Percentiles rank a stretch among this genome's conserved stretches.
Evolutionary conservation across 192 early-diverging fungal species (phyloP).

Genomic region (Chytriomyces sp.): DNA sequence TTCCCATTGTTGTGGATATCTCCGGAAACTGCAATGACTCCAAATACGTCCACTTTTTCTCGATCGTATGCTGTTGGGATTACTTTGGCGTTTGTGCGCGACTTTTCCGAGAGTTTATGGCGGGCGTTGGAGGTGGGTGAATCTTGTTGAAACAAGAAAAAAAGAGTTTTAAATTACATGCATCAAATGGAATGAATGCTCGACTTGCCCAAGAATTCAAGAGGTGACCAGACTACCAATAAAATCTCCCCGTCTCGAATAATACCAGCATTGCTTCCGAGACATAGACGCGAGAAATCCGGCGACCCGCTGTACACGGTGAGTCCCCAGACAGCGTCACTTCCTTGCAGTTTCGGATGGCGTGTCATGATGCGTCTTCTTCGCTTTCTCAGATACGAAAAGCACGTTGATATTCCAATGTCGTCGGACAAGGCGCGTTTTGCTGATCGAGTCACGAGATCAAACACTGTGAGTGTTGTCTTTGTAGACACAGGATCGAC

Average conservation of each 20-base stretch:
- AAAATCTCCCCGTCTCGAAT: slow-evolving; percentile 22
- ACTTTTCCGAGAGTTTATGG: too few relatives aligned
- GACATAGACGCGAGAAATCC: slow-evolving; percentile 11
- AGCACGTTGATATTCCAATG: background rate
- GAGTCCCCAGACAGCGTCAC: background rate
- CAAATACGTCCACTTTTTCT: slow-evolving; percentile 20
- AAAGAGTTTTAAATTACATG: too few relatives aligned
- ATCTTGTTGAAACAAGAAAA: too few relatives aligned
- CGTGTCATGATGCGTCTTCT: too few relatives aligned
- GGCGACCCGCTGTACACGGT: slow-evolving; percentile 17
- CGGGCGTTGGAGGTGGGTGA: too few relatives aligned
- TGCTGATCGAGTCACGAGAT: slow-evolving; percentile 21
- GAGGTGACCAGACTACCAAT: slow-evolving; percentile 22
- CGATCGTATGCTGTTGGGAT: slow-evolving; percentile 20
- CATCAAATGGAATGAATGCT: too few relatives aligned
- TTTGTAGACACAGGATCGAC: background rate
- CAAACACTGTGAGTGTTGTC: background rate
- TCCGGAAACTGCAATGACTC: slow-evolving; percentile 19
- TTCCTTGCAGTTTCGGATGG: background rate
- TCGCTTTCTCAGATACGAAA: background rate
- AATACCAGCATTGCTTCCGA: slow-evolving; percentile 2
- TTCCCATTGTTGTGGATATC: slow-evolving; percentile 22
- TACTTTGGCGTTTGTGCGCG: background rate
- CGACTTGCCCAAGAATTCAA: too few relatives aligned
- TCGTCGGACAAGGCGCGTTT: background rate